Conservation (phyloP, 192 early-diverging fungal species). For the Linnemannia schmuckeri region DNA sequence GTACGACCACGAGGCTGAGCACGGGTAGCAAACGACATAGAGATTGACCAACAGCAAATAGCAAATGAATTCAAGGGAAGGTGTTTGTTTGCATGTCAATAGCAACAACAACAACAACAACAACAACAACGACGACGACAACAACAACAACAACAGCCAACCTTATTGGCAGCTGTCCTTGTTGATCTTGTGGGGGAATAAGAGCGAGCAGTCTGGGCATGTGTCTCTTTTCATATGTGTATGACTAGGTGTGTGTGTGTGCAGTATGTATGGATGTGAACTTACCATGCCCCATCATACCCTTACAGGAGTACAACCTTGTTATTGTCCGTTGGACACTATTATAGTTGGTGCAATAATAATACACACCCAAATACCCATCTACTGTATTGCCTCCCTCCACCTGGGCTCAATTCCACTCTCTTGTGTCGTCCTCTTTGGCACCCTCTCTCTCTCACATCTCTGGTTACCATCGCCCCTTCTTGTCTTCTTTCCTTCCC, state of each 20-base stretch:
- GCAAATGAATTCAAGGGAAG: neutral
- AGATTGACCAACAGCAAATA: neutral
- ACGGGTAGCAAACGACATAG: neutral
- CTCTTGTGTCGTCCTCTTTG: too few relatives aligned
- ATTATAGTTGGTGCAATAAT: neutral
- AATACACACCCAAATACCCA: too few relatives aligned
- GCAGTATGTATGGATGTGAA: neutral
- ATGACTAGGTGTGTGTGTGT: neutral
- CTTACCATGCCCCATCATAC: neutral
- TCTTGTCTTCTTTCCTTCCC: too few relatives aligned
- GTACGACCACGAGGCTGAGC: neutral
- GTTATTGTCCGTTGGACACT: neutral
- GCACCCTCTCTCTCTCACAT: too few relatives aligned
- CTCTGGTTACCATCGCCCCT: too few relatives aligned
- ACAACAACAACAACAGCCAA: neutral
- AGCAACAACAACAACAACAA: too few relatives aligned
- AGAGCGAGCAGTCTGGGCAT: neutral
- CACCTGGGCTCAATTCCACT: too few relatives aligned
- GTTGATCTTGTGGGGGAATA: neutral
- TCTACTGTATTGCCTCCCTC: too few relatives aligned
- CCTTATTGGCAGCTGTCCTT: neutral
- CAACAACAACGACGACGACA: neutral
- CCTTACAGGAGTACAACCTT: neutral
- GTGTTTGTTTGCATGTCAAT: too few relatives aligned
- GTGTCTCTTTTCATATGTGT: neutral